Percentiles rank a stretch among this genome's conserved stretches.
phyloP scores from a whole-genome alignment of 2,329 filamentous ascomycete genomes.

The Calonectria naviculata region DNA sequence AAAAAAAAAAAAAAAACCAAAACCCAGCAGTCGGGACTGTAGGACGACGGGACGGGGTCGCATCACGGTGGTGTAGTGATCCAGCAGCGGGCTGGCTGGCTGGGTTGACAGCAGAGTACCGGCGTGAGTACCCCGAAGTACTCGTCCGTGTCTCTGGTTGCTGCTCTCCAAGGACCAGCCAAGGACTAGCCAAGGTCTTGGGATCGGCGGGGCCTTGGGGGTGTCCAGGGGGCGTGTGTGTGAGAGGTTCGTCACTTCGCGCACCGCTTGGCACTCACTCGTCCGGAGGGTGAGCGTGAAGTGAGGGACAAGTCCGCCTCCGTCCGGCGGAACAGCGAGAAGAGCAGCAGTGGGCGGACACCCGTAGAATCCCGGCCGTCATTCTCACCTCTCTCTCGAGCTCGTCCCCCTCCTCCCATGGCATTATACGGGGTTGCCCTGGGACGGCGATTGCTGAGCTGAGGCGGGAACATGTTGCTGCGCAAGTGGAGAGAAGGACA shows the following conservation, averaged over 20 bases:
- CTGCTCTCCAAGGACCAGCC: not conserved
- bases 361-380: slow-evolving; percentile 9
- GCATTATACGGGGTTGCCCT: not conserved
- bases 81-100: not conserved
- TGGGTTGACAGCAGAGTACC: not conserved
- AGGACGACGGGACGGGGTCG: not conserved
- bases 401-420: not conserved
- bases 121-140: slow-evolving; percentile 12
- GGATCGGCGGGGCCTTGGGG: slow-evolving; percentile 10
- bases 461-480: not conserved
- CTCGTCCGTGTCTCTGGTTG: not conserved
- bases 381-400: not conserved
- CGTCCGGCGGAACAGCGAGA: not conserved
- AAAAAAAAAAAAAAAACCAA: not conserved
- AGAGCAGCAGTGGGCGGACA: not conserved
- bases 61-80: not conserved
- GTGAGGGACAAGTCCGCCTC: slow-evolving; percentile 3
- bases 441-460: not conserved
- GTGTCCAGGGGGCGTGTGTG: not conserved
- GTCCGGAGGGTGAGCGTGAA: not conserved
- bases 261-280: not conserved
- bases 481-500: not conserved
- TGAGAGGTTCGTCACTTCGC: not conserved
- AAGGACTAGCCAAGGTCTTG: slow-evolving; percentile 5
- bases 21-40: not conserved